These are phyloP conservation scores for Ustilago hordei DNA, from an alignment of 1,284 basidiomycete genomes.

Conservation along the genomic window DNA sequence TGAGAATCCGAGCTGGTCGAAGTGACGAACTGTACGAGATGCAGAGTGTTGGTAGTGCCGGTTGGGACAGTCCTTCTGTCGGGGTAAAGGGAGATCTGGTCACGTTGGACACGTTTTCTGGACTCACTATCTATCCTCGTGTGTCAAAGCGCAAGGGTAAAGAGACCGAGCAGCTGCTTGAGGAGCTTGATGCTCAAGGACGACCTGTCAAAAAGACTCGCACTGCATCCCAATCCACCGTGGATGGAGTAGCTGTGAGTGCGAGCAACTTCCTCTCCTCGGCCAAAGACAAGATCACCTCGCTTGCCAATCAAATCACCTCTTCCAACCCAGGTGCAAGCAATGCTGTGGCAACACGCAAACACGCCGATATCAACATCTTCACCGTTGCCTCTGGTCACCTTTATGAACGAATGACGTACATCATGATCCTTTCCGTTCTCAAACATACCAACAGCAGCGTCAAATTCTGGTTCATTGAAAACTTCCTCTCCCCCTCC, in stretches of 20 bases:
- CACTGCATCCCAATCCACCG: not conserved
- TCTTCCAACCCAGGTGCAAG: not conserved
- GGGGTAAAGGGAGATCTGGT: conserved; percentile 70
- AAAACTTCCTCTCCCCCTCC: conserved; percentile 97
- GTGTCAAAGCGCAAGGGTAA: conserved; percentile 80
- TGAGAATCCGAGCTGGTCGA: conserved; percentile 84
- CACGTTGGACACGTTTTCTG: conserved; percentile 83
- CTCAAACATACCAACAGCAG: conserved; percentile 89
- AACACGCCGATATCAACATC: conserved; percentile 85
- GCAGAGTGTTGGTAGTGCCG: conserved; percentile 79
- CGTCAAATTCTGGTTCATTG: conserved; percentile 99
- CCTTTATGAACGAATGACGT: conserved; percentile 95
- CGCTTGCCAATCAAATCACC: conserved; percentile 10
- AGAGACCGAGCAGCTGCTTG: conserved; percentile 83
- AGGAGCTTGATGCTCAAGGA: conserved; percentile 45
- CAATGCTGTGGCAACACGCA: conserved; percentile 7
- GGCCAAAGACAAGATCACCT: conserved; percentile 20
- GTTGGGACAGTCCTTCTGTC: conserved; percentile 82
- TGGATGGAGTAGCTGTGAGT: not conserved
- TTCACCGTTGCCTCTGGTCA: conserved; percentile 98
- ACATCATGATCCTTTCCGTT: conserved; percentile 97
- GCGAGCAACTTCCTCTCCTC: conserved; percentile 22
- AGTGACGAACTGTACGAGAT: conserved; percentile 84
- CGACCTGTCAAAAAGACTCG: conserved; percentile 27
- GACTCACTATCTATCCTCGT: conserved; percentile 86